These are phyloP conservation scores for Metschnikowia lachancei DNA, from an alignment of 805 yeast genomes.

Conservation along the genomic window DNA sequence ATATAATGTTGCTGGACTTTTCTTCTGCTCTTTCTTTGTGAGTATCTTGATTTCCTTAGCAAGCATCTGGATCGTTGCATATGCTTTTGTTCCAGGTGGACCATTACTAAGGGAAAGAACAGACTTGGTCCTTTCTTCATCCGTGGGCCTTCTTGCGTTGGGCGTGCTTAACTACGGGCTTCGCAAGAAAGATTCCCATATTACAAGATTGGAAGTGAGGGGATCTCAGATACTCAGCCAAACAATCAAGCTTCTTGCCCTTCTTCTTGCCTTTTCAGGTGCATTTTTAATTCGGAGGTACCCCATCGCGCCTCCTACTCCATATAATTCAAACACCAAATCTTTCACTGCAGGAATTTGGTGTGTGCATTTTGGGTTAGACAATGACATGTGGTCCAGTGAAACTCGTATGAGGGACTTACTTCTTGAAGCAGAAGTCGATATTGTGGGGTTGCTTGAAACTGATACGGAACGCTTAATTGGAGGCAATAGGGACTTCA, in stretches of 20 bases:
- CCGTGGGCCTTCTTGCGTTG: slow-evolving; percentile 50
- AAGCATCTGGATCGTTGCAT: slow-evolving; percentile 96
- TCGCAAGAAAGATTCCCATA: slow-evolving; percentile 24
- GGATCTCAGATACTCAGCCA: slow-evolving; percentile 23
- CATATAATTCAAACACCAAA: slow-evolving; percentile 48
- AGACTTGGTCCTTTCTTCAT: slow-evolving; percentile 61
- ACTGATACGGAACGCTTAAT: slow-evolving; percentile 90
- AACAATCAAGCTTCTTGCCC: slow-evolving; percentile 34
- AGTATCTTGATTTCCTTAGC: slow-evolving; percentile 62
- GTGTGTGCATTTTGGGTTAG: slow-evolving; percentile 97
- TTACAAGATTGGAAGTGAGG: slow-evolving; percentile 22
- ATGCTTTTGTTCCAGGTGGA: slow-evolving; percentile 97
- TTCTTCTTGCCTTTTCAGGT: slow-evolving; percentile 51
- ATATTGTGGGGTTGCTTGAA: slow-evolving; percentile 86
- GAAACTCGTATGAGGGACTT: slow-evolving; percentile 86
- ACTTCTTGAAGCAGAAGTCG: slow-evolving; percentile 81
- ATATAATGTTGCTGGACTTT: slow-evolving; percentile 54
- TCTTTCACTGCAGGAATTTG: slow-evolving; percentile 93
- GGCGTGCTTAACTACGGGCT: slow-evolving; percentile 48
- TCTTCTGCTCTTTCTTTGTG: slow-evolving; percentile 48
- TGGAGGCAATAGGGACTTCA: slow-evolving; percentile 93
- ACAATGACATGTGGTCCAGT: slow-evolving; percentile 97
- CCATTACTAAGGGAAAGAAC: slow-evolving; percentile 83
- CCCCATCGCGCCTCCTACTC: slow-evolving; percentile 65
- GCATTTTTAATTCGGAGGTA: slow-evolving; percentile 55